Evolutionary conservation across 1,139 yeast genomes (phyloP).

Genomic region (Geotrichum bryndzae): DNA sequence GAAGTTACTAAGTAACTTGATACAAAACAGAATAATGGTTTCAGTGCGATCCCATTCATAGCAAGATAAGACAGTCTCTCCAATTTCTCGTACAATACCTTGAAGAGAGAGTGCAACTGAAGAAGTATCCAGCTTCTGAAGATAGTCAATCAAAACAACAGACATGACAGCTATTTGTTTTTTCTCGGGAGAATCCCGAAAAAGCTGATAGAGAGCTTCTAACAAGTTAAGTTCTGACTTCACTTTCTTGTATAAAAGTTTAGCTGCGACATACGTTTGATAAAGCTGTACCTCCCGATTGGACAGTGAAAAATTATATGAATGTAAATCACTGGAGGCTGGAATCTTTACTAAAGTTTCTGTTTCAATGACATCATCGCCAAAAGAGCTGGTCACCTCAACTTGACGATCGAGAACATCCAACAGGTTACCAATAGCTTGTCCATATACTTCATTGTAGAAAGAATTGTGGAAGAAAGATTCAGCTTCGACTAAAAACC

Average conservation of each 20-base stretch:
- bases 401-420: not conserved
- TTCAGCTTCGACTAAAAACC: not conserved
- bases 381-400: constrained; percentile 3
- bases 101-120: not conserved
- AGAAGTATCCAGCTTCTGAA: not conserved
- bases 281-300: not conserved
- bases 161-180: constrained; percentile 8
- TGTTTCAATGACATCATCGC: constrained; percentile 5
- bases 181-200: not conserved
- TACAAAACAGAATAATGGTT: constrained; percentile 4
- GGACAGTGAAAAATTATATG: not conserved
- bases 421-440: constrained; percentile 1
- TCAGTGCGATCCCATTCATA: constrained; percentile 16
- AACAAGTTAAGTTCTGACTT: not conserved
- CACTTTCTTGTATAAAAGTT: not conserved
- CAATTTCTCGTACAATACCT: constrained; percentile 5
- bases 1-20: constrained; percentile 6
- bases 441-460: constrained; percentile 12
- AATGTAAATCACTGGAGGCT: not conserved
- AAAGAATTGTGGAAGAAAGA: constrained; percentile 5
- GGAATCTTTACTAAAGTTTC: not conserved
- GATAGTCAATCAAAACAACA: not conserved
- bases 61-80: constrained; percentile 2
- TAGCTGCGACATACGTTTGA: not conserved
- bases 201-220: constrained; percentile 4